Evolutionary conservation across 345 rosid species (phyloP).

Genomic region (Zanthoxylum bungeanum): DNA sequence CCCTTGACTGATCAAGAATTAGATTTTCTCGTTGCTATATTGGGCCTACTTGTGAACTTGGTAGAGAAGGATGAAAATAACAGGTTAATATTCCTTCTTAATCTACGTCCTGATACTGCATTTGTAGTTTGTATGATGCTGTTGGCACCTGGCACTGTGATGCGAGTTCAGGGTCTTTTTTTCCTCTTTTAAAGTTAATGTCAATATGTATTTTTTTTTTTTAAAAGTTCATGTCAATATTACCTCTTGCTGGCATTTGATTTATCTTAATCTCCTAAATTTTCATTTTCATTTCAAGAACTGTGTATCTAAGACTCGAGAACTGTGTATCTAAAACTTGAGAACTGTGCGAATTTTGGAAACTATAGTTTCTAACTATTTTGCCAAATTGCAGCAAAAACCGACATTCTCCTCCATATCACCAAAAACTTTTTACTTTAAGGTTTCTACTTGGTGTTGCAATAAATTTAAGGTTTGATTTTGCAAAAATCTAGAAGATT

Average conservation of each 20-base stretch:
- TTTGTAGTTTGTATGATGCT: slow-evolving; percentile 11
- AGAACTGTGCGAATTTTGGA: no score
- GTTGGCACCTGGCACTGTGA: not conserved
- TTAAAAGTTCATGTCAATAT: not conserved
- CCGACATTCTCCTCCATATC: not conserved
- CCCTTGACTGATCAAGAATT: slow-evolving; percentile 82
- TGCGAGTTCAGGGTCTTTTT: not conserved
- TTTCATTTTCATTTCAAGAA: not conserved
- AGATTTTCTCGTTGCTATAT: slow-evolving; percentile 93
- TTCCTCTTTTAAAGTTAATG: not conserved
- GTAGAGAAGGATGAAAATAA: slow-evolving; percentile 88
- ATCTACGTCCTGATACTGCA: not conserved
- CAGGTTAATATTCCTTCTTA: slow-evolving; percentile 50
- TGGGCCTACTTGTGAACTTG: slow-evolving; percentile 90
- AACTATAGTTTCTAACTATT: not conserved
- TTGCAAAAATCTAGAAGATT: not conserved
- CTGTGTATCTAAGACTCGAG: not conserved
- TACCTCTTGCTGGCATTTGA: not conserved
- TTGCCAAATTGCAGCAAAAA: not conserved
- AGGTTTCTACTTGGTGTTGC: no score
- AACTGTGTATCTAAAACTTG: no score
- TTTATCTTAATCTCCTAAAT: not conserved
- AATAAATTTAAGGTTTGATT: not conserved
- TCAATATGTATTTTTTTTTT: no score
- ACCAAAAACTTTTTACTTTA: not conserved